Conservation (phyloP, 148 eudicot genomes). For the Rhododendron ferrugineum region DNA sequence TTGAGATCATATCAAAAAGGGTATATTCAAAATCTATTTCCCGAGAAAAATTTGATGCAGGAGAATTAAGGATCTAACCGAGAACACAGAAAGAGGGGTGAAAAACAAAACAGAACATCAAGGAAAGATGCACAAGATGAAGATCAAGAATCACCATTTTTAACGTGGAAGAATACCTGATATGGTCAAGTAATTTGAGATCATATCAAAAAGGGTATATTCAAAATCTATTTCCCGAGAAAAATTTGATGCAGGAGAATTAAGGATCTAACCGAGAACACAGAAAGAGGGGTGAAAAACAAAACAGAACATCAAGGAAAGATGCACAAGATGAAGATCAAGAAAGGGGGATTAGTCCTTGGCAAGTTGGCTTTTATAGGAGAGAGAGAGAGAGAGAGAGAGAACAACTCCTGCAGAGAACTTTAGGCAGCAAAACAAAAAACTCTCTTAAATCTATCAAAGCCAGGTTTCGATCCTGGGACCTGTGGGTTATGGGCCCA, state of each 20-base stretch:
- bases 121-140: too few species aligned
- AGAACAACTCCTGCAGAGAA: not conserved
- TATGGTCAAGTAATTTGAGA: not conserved
- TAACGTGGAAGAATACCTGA: not conserved
- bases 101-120: too few species aligned
- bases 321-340: not conserved
- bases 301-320: not conserved
- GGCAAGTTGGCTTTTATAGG: too few species aligned
- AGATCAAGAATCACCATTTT: not conserved
- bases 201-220: not conserved
- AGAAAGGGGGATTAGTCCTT: not conserved
- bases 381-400: not conserved
- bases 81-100: too few species aligned
- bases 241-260: not conserved
- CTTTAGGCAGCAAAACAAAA: too few species aligned
- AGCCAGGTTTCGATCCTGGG: slow-evolving; percentile 1
- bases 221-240: not conserved
- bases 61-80: not conserved
- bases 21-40: not conserved
- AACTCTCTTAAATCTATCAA: not conserved
- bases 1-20: not conserved
- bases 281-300: not conserved
- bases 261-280: not conserved
- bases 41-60: not conserved
- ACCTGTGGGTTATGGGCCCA: slow-evolving; percentile 15